These are phyloP conservation scores for Pestalotiopsis sp. DNA, from an alignment of 2,329 filamentous ascomycete species.

Conservation along the genomic window DNA sequence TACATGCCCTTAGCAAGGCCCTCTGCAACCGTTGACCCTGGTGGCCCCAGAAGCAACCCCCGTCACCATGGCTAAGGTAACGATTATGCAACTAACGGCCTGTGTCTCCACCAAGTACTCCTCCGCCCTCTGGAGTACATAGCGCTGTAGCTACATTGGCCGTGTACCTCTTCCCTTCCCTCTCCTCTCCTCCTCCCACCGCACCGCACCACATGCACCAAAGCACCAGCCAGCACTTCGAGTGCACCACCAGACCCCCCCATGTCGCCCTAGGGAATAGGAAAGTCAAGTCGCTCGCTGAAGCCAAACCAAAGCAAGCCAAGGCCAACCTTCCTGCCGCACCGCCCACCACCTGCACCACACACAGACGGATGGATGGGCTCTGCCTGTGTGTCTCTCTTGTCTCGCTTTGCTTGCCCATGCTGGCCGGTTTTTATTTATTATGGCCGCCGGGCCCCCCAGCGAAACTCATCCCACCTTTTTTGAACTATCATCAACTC, in stretches of 20 bases:
- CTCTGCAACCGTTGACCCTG: not conserved
- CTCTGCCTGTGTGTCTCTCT: not conserved
- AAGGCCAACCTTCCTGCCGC: slow-evolving; percentile 8
- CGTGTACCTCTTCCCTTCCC: not conserved
- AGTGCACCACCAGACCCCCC: not conserved
- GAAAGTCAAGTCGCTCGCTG: slow-evolving; percentile 2
- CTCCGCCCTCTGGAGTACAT: slow-evolving; percentile 8
- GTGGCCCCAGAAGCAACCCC: not conserved
- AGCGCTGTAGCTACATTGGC: not conserved
- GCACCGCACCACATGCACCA: not conserved
- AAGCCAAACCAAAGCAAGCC: not conserved
- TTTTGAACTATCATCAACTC: slow-evolving; percentile 35
- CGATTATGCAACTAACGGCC: not conserved
- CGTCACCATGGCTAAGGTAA: not conserved
- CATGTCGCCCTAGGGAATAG: slow-evolving; percentile 13
- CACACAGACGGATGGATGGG: not conserved
- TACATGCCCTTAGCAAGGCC: not conserved
- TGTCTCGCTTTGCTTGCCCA: not conserved
- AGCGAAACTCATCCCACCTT: slow-evolving; percentile 30
- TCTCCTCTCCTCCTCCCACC: not conserved
- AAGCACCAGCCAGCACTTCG: not conserved
- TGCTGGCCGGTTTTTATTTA: slow-evolving; percentile 7
- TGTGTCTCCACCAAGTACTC: not conserved
- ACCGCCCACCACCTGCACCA: slow-evolving; percentile 9
- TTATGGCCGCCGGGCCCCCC: slow-evolving; percentile 26